Evolutionary conservation across 305 asterid species (phyloP).

Genomic region (Solanum aculeatissimum): DNA sequence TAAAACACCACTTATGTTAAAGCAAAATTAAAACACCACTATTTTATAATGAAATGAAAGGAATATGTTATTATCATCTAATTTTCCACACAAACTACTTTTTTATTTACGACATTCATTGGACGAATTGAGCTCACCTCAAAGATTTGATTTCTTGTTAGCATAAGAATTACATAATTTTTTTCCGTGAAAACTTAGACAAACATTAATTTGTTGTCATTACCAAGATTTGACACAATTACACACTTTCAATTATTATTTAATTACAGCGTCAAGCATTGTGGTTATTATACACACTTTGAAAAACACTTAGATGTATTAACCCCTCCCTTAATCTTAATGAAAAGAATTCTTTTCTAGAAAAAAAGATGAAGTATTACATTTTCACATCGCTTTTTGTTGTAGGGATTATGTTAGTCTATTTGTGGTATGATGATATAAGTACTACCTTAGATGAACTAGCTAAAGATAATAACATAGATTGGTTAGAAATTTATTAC

Average conservation of each 20-base stretch:
- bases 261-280: background rate
- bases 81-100: too few relatives aligned
- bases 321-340: background rate
- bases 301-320: background rate
- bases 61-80: too few relatives aligned
- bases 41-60: too few relatives aligned
- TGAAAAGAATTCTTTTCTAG: background rate
- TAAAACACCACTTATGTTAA: too few relatives aligned
- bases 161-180: background rate
- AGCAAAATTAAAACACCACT: too few relatives aligned
- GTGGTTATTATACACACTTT: background rate
- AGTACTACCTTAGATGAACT: too few relatives aligned
- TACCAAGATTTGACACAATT: background rate
- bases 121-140: background rate
- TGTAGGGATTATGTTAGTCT: background rate
- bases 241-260: background rate
- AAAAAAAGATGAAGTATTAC: background rate
- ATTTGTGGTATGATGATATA: too few relatives aligned
- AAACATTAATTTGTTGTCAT: background rate
- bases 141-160: too few relatives aligned
- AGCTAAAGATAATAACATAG: too few relatives aligned
- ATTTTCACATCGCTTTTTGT: background rate
- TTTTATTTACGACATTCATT: too few relatives aligned
- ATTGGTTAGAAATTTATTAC: too few relatives aligned
- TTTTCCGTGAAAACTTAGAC: background rate